Evolutionary conservation across 495 filamentous ascomycete genomes (phyloP).

Genomic region (Amorphotheca resinae): DNA sequence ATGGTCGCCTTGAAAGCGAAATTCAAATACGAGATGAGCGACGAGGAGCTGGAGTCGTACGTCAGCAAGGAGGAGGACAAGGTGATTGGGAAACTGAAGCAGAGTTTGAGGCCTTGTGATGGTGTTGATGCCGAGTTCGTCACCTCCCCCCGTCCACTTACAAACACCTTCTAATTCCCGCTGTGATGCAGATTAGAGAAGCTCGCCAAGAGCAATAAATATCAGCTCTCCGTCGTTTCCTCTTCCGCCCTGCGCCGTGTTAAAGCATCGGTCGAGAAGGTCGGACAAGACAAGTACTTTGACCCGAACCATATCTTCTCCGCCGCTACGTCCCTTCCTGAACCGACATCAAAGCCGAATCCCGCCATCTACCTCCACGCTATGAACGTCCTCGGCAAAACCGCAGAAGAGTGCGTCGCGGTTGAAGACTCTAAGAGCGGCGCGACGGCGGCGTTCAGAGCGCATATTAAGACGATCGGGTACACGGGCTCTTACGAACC

Average conservation of each 20-base stretch:
- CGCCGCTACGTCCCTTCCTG: conserved; percentile 65
- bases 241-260: conserved; percentile 71
- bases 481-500: conserved; percentile 76
- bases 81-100: conserved; percentile 68
- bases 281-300: conserved; percentile 72
- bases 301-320: conserved; percentile 61
- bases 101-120: conserved; percentile 53
- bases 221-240: conserved; percentile 72
- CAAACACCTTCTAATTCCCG: neutral
- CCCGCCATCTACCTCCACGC: conserved; percentile 85
- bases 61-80: conserved; percentile 70
- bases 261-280: conserved; percentile 67
- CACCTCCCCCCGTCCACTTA: neutral
- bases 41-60: conserved; percentile 60
- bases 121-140: conserved; percentile 54
- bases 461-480: conserved; percentile 71
- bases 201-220: conserved; percentile 48
- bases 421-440: conserved; percentile 89
- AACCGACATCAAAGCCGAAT: conserved; percentile 82
- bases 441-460: conserved; percentile 64
- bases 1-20: conserved; percentile 61
- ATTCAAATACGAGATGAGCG: conserved; percentile 54
- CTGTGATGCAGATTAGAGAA: conserved; percentile 27
- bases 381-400: conserved; percentile 60
- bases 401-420: conserved; percentile 63